Base-by-base conservation (phyloP, 2,329 filamentous ascomycete species). In the Cadophora sp. region DNA sequence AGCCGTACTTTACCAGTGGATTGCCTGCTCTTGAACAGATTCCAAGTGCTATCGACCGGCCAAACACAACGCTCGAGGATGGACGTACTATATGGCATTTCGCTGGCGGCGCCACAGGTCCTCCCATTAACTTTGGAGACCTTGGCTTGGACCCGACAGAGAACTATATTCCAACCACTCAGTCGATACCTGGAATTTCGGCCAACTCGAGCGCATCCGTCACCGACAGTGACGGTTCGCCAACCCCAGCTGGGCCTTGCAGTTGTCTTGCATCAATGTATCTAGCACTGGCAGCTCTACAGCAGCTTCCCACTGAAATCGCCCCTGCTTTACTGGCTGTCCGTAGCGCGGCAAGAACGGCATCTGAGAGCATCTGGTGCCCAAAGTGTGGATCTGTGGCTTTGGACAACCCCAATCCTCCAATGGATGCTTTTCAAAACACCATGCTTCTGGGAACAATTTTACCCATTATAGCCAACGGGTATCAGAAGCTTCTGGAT, bases 391-490 rank as follows among this genome's bases (percentile, higher is more conserved):
- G 82, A 62, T 77, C 80, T 27, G 76, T 79, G 40, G 65, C 80
- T 37, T 56, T 80, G 19, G 73, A 79, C 8, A 79, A 83, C 6
- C 71, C 77, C 34, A 76, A 79, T 0, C 79, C 81, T 1, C 80
- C 82, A 26, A 81, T 88, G 62, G 83, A 85, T 62, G 73, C 81
- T 34, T 85, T 87, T 69, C 87, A 89, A 75, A 88, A 83, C 73
- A 80, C 85, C 61, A 89, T 89, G 86, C 80, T 87, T 63, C 79
- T 90, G 4, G 85, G 83, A 7, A 83, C 86, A 1, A 81, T 90
- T 34, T 79, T 90, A 3, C 86, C 87, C 1, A 85, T 85, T 9
- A 82, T 87, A 55, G 86, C 84, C 64, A 84, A 87, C 74, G 84
- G 85, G 8, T 90, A 90, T 79, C 81, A 81, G 65, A 79, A 77